phyloP scores from a whole-genome alignment of 345 rosid genomes.

The Arabidopsis thaliana region DNA sequence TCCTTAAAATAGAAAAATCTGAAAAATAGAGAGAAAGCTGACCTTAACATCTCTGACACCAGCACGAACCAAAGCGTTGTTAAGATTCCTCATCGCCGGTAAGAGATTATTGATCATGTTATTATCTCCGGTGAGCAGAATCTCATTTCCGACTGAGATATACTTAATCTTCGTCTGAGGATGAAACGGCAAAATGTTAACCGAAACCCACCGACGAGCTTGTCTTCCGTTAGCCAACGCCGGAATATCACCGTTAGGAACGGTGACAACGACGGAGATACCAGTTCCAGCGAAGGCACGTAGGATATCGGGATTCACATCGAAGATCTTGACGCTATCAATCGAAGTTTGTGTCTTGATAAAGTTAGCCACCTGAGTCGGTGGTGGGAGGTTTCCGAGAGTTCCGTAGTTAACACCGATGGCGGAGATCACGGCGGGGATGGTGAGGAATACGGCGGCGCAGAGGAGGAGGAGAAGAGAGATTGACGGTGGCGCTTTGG shows the following conservation, averaged over 20 bases:
- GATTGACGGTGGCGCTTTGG: conserved; percentile 27
- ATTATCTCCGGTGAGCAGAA: conserved; percentile 51
- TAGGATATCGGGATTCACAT: conserved; percentile 67
- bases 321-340: conserved; percentile 71
- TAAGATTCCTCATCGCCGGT: conserved; percentile 69
- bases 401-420: conserved; percentile 91
- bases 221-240: conserved; percentile 46
- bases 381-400: conserved; percentile 76
- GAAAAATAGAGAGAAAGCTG: not conserved
- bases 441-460: conserved; percentile 44
- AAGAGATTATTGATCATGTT: conserved; percentile 58
- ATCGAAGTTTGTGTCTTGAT: conserved; percentile 61
- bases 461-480: conserved; percentile 47
- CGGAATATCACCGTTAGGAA: conserved; percentile 64
- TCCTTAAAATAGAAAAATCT: not conserved
- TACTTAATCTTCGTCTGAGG: conserved; percentile 71
- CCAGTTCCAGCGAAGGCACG: conserved; percentile 72
- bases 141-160: conserved; percentile 76
- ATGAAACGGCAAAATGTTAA: conserved; percentile 62
- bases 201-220: conserved; percentile 67
- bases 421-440: conserved; percentile 48
- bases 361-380: conserved; percentile 73
- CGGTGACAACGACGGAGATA: conserved; percentile 62
- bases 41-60: conserved; percentile 73
- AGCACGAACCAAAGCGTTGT: conserved; percentile 58